phyloP scores from a whole-genome alignment of 1,139 yeast species.

The Geotrichum cucujoidarum region DNA sequence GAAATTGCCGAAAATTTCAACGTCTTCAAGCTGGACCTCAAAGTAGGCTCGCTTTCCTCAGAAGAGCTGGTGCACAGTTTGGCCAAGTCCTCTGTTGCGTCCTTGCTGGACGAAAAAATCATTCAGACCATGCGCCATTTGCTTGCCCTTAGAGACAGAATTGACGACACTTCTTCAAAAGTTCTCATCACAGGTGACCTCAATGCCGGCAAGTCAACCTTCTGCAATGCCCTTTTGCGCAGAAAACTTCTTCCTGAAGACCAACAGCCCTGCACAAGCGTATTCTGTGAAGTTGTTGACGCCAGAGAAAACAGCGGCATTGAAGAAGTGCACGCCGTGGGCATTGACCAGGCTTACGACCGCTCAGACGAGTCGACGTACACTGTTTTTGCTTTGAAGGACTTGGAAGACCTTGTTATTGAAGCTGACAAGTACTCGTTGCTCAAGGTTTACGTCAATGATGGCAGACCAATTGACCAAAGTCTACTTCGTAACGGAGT shows the following conservation, averaged over 20 bases:
- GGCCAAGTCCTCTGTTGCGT: constrained; percentile 62
- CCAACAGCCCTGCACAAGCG: constrained; percentile 96
- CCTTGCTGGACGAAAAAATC: constrained; percentile 60
- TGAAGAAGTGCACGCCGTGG: constrained; percentile 95
- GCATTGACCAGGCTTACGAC: constrained; percentile 54
- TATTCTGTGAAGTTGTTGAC: constrained; percentile 90
- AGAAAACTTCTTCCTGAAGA: constrained; percentile 84
- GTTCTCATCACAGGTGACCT: constrained; percentile 96
- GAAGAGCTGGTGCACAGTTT: constrained; percentile 48
- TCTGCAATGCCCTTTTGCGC: constrained; percentile 84
- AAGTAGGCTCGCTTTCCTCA: constrained; percentile 49
- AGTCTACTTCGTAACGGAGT: constrained; percentile 84
- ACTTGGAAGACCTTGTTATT: constrained; percentile 65
- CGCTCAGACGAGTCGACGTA: constrained; percentile 62
- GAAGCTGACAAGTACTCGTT: constrained; percentile 68
- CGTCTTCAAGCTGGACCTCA: constrained; percentile 59
- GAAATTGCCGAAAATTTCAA: constrained; percentile 42
- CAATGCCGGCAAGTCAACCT: constrained; percentile 93
- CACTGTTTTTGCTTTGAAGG: constrained; percentile 48
- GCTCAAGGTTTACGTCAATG: constrained; percentile 77
- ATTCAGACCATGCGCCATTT: constrained; percentile 61
- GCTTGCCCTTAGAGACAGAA: constrained; percentile 68
- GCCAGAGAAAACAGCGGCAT: constrained; percentile 66
- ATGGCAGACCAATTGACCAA: constrained; percentile 59
- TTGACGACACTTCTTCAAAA: constrained; percentile 87